Evolutionary conservation across 306 rosid species (phyloP).

Genomic region (Cicer pinnatifidum): DNA sequence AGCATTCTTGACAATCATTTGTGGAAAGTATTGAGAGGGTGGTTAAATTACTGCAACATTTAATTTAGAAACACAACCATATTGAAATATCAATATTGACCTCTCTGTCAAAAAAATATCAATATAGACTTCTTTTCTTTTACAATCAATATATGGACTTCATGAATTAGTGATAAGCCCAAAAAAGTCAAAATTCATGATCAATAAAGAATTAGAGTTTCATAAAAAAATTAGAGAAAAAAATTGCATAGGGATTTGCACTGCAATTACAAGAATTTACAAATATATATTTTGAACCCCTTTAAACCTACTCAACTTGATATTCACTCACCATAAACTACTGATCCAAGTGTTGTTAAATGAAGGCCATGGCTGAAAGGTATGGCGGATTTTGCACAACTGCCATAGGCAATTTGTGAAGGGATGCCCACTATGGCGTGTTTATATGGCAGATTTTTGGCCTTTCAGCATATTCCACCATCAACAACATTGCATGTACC

Average conservation of each 20-base stretch:
- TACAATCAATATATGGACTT: background rate
- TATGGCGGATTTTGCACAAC: too few species aligned
- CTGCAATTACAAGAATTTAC: background rate
- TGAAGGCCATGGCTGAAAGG: too few species aligned
- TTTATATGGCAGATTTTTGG: too few species aligned
- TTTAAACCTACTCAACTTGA: conserved; percentile 26
- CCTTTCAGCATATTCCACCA: too few species aligned
- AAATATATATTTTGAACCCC: conserved; percentile 17
- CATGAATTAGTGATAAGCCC: background rate
- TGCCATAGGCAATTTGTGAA: too few species aligned
- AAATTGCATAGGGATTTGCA: background rate
- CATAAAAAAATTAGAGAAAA: background rate
- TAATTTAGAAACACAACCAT: conserved; percentile 2
- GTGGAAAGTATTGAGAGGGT: conserved; percentile 3
- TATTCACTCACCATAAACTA: conserved; percentile 8
- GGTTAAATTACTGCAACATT: background rate
- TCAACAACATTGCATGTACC: too few species aligned
- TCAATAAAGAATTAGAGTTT: background rate
- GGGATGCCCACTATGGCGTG: too few species aligned
- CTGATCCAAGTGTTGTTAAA: too few species aligned
- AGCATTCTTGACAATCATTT: conserved; percentile 30
- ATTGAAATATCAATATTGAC: background rate
- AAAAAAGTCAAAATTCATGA: background rate
- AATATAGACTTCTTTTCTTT: background rate
- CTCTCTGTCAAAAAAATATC: background rate